Conservation (phyloP, 176 grass and related monocot species). For the Panicum miliaceum region DNA sequence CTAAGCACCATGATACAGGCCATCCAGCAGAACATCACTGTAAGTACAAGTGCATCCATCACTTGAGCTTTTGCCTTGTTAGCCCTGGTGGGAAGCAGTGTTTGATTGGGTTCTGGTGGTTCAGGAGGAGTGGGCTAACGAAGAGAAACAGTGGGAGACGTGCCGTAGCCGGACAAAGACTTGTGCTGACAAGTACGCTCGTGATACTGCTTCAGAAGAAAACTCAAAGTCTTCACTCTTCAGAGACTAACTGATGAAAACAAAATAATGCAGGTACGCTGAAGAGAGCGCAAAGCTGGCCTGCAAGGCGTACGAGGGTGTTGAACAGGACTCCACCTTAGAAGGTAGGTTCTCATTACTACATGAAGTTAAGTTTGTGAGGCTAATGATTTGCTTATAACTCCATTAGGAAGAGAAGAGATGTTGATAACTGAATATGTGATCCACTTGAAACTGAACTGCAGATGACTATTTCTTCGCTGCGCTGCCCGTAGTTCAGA, state of each 20-base stretch:
- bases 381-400: neutral
- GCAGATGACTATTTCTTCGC: constrained; percentile 66
- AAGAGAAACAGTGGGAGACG: constrained; percentile 59
- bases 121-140: constrained; percentile 54
- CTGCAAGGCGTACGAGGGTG: constrained; percentile 56
- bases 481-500: constrained; percentile 53
- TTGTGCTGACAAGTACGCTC: constrained; percentile 51
- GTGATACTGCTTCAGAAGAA: neutral
- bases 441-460: neutral
- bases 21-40: constrained; percentile 85
- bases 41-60: constrained; percentile 27
- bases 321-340: constrained; percentile 51
- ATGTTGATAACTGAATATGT: neutral
- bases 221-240: neutral
- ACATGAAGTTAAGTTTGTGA: neutral
- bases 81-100: too few relatives aligned
- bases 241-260: constrained; percentile 2
- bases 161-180: constrained; percentile 47
- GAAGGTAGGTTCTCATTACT: constrained; percentile 41
- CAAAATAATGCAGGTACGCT: constrained; percentile 49
- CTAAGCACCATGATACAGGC: constrained; percentile 63
- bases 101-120: neutral
- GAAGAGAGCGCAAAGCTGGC: constrained; percentile 52
- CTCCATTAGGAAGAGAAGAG: neutral
- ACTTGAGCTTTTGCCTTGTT: neutral